A percentile compares a stretch with the other conserved stretches of the same genome.
Evolutionary conservation across 192 early-diverging fungal species (phyloP).

Genomic region (Coemansia sp.): DNA sequence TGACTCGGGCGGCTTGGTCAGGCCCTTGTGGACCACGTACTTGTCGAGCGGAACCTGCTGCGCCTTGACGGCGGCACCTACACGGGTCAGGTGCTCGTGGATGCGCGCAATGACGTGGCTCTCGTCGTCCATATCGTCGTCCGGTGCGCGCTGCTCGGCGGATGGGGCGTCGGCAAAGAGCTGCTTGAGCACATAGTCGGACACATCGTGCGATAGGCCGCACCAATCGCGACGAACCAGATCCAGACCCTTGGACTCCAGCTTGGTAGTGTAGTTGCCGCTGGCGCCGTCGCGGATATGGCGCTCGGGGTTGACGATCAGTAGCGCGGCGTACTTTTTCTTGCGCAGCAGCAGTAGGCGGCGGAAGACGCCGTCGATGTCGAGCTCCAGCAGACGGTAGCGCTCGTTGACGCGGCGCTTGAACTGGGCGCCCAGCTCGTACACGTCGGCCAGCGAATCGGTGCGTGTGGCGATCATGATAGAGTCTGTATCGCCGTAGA

Average conservation of each 20-base stretch:
- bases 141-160: conserved; percentile 23
- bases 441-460: conserved; percentile 67
- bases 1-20: conserved; percentile 88
- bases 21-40: conserved; percentile 89
- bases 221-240: conserved; percentile 98
- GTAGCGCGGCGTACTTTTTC: conserved; percentile 96
- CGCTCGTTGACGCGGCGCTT: conserved; percentile 85
- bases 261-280: conserved; percentile 19
- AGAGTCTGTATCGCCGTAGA: conserved; percentile 99
- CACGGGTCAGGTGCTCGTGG: conserved; percentile 67
- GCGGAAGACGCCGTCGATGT: conserved; percentile 92
- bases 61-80: conserved; percentile 71
- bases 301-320: conserved; percentile 58
- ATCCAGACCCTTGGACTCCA: conserved; percentile 95
- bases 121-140: too few relatives aligned
- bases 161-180: conserved; percentile 56
- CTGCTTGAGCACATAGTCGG: conserved; percentile 67
- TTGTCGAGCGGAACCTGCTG: conserved; percentile 74
- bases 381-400: conserved; percentile 94
- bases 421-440: conserved; percentile 77
- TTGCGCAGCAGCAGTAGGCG: conserved; percentile 92
- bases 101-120: conserved; percentile 77
- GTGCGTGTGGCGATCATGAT: conserved; percentile 95
- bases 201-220: conserved; percentile 87
- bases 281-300: conserved; percentile 22